Conservation (phyloP, 345 rosid species). For the Euphorbia tirucalli region DNA sequence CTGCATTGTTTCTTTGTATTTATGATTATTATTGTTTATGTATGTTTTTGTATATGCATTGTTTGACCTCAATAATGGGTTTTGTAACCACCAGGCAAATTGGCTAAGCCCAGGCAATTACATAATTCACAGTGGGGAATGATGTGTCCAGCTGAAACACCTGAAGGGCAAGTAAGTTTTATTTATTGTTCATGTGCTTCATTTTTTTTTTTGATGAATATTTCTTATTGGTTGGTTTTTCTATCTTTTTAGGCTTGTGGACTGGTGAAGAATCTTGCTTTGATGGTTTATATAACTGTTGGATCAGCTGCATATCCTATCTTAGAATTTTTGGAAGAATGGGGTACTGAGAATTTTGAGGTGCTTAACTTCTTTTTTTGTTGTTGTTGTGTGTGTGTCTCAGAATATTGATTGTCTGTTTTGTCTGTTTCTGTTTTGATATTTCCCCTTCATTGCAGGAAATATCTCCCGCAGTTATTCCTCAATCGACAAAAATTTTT, state of each 20-base stretch:
- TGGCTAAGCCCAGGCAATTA: conserved; percentile 97
- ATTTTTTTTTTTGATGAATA: background rate
- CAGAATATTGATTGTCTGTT: background rate
- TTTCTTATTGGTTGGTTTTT: conserved; percentile 10
- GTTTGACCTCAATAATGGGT: conserved; percentile 11
- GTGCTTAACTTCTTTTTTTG: conserved; percentile 29
- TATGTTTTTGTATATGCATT: background rate
- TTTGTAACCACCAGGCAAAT: conserved; percentile 61
- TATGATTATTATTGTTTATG: background rate
- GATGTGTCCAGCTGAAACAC: conserved; percentile 99
- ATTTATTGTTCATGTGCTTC: background rate
- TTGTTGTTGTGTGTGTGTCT: too few relatives aligned
- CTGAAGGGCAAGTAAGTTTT: conserved; percentile 90
- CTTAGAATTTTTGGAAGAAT: conserved; percentile 88
- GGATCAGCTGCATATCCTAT: conserved; percentile 97
- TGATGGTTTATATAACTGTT: conserved; percentile 96
- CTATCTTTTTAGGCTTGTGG: conserved; percentile 77
- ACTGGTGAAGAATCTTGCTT: conserved; percentile 90
- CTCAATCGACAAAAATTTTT: conserved; percentile 90
- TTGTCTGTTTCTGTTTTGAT: conserved; percentile 6
- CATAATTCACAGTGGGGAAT: conserved; percentile 99
- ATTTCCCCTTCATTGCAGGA: conserved; percentile 47
- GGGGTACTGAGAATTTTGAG: conserved; percentile 99
- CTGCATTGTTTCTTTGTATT: background rate
- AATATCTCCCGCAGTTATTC: conserved; percentile 95